A percentile compares a stretch with the other conserved stretches of the same genome.
These are phyloP conservation scores for Aspergillus fumigatiaffinis DNA, from an alignment of 2,329 filamentous ascomycete species.

Conservation along the genomic window DNA sequence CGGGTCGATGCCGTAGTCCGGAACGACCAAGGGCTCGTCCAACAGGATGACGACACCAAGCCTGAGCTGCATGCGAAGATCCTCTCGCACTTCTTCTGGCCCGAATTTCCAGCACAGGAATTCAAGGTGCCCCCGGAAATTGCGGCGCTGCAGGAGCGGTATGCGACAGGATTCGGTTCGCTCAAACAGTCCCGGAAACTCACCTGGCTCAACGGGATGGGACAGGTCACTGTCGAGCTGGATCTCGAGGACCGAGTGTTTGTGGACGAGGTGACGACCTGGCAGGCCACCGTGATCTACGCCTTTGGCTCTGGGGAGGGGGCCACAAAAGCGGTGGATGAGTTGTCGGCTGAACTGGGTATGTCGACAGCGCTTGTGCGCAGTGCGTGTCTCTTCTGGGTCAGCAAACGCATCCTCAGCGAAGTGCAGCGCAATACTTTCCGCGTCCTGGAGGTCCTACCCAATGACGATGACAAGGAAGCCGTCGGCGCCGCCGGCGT, in stretches of 20 bases:
- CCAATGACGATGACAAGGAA: conserved; percentile 27
- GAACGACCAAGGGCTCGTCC: conserved; percentile 43
- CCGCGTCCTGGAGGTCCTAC: conserved; percentile 54
- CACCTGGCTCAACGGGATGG: conserved; percentile 80
- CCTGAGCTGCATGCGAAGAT: conserved; percentile 72
- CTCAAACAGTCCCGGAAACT: conserved; percentile 83
- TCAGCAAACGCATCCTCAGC: conserved; percentile 52
- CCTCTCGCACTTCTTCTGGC: conserved; percentile 91
- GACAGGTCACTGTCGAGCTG: conserved; percentile 74
- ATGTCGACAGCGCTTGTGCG: conserved; percentile 57
- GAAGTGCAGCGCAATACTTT: conserved; percentile 50
- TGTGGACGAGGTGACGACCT: conserved; percentile 68
- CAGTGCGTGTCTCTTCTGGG: conserved; percentile 60
- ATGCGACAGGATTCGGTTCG: conserved; percentile 70
- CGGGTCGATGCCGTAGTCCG: conserved; percentile 67
- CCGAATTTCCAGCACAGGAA: conserved; percentile 60
- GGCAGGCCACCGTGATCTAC: conserved; percentile 83
- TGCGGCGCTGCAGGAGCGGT: conserved; percentile 60
- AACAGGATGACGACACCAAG: conserved; percentile 20
- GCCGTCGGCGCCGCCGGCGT: conserved; percentile 17
- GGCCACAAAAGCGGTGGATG: conserved; percentile 36
- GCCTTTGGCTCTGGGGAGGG: conserved; percentile 62
- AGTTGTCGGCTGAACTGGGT: conserved; percentile 48
- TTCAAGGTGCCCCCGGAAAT: conserved; percentile 47
- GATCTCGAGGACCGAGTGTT: conserved; percentile 77